Evolutionary conservation across 306 rosid species (phyloP).

Genomic region (Malus sylvestris): DNA sequence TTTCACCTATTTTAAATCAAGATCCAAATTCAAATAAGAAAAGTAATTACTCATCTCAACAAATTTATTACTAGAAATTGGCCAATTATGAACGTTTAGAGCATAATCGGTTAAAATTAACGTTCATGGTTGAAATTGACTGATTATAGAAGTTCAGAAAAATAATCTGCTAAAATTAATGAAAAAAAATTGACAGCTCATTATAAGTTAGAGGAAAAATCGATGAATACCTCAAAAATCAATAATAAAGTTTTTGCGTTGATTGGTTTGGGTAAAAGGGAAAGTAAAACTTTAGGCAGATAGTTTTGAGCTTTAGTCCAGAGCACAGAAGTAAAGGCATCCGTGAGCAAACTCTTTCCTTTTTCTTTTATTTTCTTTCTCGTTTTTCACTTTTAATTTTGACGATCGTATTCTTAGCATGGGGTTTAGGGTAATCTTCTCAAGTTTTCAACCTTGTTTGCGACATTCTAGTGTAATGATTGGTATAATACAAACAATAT

Average conservation of each 20-base stretch:
- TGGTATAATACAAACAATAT: neutral
- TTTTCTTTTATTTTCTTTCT: neutral
- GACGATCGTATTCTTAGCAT: neutral
- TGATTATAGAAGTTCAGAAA: too few species aligned
- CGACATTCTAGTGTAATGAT: neutral
- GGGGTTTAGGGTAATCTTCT: too few species aligned
- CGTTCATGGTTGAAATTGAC: too few species aligned
- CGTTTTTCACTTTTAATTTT: neutral
- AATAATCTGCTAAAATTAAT: too few species aligned
- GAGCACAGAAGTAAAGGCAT: neutral
- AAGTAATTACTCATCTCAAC: too few species aligned
- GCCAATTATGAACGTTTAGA: too few species aligned
- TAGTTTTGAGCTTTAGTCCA: neutral
- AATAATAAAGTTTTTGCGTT: neutral
- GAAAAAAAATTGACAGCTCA: too few species aligned
- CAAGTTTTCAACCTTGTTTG: neutral
- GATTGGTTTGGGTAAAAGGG: slow-evolving; percentile 4
- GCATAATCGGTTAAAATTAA: too few species aligned
- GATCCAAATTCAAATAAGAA: too few species aligned
- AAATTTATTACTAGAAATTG: too few species aligned
- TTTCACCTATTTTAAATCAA: too few species aligned
- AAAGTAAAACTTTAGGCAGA: neutral
- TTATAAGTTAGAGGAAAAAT: too few species aligned
- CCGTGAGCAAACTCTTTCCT: neutral
- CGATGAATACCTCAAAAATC: neutral